These are phyloP conservation scores for Cutaneotrichosporon arboriforme DNA, from an alignment of 1,284 basidiomycete genomes.

Conservation along the genomic window DNA sequence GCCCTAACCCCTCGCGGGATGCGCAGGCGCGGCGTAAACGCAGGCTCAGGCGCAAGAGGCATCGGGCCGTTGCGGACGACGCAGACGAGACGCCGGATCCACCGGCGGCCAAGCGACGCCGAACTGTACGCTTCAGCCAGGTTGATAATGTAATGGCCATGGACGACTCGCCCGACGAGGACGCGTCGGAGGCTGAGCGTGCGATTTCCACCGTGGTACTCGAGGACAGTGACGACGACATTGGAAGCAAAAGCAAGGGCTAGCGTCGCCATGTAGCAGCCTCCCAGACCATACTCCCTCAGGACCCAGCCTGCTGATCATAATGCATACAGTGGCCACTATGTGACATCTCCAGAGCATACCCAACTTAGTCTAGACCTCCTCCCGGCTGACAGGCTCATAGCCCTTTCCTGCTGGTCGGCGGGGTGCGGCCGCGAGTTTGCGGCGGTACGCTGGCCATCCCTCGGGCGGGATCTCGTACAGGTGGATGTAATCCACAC, in stretches of 20 bases:
- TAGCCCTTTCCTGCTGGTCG: conserved; percentile 21
- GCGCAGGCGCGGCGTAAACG: not conserved
- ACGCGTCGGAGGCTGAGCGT: not conserved
- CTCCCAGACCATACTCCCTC: no score
- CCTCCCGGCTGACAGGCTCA: conserved; percentile 30
- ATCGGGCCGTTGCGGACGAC: not conserved
- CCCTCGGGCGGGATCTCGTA: conserved; percentile 79
- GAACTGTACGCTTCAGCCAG: not conserved
- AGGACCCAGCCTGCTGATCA: no score
- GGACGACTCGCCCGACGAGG: not conserved
- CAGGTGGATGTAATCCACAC: conserved; percentile 80
- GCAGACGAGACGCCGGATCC: not conserved
- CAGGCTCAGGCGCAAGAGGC: not conserved
- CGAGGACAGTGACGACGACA: not conserved
- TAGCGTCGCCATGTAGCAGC: no score
- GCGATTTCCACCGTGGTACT: not conserved
- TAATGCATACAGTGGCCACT: not conserved
- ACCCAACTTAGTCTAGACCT: conserved; percentile 17
- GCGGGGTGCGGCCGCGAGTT: conserved; percentile 11
- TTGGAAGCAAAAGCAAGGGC: no score
- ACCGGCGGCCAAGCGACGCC: not conserved
- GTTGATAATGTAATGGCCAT: not conserved
- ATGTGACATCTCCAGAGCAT: not conserved
- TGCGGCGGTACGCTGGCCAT: conserved; percentile 39
- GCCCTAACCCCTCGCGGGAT: not conserved